Percentiles rank a stretch among this genome's conserved stretches.
These are phyloP conservation scores for Alternaria atra DNA, from an alignment of 2,329 filamentous ascomycete species.

Conservation along the genomic window DNA sequence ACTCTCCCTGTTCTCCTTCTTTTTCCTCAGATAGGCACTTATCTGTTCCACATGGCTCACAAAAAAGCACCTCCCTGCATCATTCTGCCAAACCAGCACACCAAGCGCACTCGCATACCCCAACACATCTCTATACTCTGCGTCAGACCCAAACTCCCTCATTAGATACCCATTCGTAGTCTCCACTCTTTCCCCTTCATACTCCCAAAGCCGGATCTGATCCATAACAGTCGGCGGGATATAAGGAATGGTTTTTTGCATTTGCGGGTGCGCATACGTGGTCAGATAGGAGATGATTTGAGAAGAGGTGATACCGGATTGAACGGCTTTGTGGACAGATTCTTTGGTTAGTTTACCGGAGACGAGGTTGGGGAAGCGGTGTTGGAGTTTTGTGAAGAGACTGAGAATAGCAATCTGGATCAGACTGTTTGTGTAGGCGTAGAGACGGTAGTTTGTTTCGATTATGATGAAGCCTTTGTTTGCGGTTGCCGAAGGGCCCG, in stretches of 20 bases:
- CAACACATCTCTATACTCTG: constrained; percentile 75
- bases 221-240: constrained; percentile 96
- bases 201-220: constrained; percentile 96
- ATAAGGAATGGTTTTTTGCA: constrained; percentile 79
- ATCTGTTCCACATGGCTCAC: constrained; percentile 92
- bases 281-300: constrained; percentile 95
- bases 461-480: constrained; percentile 87
- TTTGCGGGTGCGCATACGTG: constrained; percentile 92
- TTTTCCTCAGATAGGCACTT: constrained; percentile 75
- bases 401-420: constrained; percentile 93
- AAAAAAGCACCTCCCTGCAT: constrained; percentile 85
- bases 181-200: constrained; percentile 94
- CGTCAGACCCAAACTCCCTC: constrained; percentile 79
- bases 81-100: constrained; percentile 86
- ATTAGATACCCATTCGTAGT: constrained; percentile 85
- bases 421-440: constrained; percentile 94
- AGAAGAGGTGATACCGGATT: constrained; percentile 89
- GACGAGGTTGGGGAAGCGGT: constrained; percentile 93
- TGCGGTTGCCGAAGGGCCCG: constrained; percentile 34
- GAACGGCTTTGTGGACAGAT: constrained; percentile 86
- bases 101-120: constrained; percentile 88
- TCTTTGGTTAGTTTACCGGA: constrained; percentile 89
- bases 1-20: constrained; percentile 31
- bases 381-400: constrained; percentile 86
- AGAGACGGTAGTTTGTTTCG: constrained; percentile 97